A percentile compares a stretch with the other conserved stretches of the same genome.
These are phyloP conservation scores for Boletus chippewaensis DNA, from an alignment of 1,284 basidiomycete species.

Conservation along the genomic window DNA sequence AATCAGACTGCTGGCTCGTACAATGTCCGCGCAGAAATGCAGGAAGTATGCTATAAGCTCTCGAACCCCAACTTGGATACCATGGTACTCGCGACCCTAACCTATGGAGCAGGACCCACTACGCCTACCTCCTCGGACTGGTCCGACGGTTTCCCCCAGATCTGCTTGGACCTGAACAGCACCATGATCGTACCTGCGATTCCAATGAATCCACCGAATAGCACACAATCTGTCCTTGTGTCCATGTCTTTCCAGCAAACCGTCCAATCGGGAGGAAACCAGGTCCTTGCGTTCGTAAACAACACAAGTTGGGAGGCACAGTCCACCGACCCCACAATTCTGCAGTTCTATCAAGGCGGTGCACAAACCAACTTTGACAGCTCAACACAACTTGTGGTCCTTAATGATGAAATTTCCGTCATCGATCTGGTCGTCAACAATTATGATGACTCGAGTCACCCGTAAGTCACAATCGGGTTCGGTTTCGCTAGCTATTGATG, in stretches of 20 bases:
- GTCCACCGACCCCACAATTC: conserved; percentile 24
- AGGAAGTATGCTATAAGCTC: conserved; percentile 27
- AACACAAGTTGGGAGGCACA: conserved; percentile 26
- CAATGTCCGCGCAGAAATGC: conserved; percentile 31
- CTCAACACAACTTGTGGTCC: conserved; percentile 23
- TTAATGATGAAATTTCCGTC: conserved; percentile 27
- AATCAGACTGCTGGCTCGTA: conserved; percentile 32
- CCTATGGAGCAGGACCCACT: conserved; percentile 24
- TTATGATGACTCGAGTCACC: conserved; percentile 30
- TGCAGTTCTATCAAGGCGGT: conserved; percentile 27
- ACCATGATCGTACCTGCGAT: conserved; percentile 28
- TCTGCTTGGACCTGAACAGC: conserved; percentile 26
- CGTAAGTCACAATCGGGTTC: conserved; percentile 17
- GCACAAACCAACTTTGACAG: conserved; percentile 24
- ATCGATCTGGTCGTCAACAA: conserved; percentile 24
- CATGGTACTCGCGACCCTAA: conserved; percentile 29
- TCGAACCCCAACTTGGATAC: conserved; percentile 26
- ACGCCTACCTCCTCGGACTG: conserved; percentile 26
- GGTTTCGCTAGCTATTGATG: not conserved
- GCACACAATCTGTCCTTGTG: conserved; percentile 18
- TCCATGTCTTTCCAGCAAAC: conserved; percentile 30
- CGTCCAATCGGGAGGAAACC: conserved; percentile 24
- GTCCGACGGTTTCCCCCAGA: conserved; percentile 21
- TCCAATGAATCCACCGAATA: conserved; percentile 27
- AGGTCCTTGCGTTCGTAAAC: conserved; percentile 26